Base-by-base conservation (phyloP, 495 filamentous ascomycete genomes). In the Tuber calosporum region DNA sequence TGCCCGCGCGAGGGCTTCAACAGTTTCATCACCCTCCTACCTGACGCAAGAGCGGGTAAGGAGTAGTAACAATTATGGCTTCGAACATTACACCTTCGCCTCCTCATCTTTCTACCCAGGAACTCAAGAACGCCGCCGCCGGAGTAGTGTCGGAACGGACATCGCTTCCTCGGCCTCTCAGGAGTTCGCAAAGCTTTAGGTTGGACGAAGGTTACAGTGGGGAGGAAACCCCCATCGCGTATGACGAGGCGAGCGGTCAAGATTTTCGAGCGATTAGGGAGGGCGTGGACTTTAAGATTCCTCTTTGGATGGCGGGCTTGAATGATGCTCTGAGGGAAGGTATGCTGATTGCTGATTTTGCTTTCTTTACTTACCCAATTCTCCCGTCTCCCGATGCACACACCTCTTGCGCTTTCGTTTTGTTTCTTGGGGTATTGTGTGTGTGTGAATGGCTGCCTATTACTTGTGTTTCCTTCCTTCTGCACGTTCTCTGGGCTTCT, bases 131-230 rank as follows among this genome's bases (percentile, higher is more conserved):
- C 70, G 76, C 74, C 26, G 74, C 75, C 6, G 76, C 74, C 34
- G 75, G 53, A 42, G 71, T 78, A 66, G 76, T 75, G 39, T 73
- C 74, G n/a, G 70, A 74, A 66, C 70, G 26, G 26, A 37, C 67
- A 53, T 15, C 62, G 40, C 39, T 43, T 13, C 76, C 67, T 41
- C 76, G 70, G 2, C 76, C 76, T 66, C 71, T 78, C 62, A 74
- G 76, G 68, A 71, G 68, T 70, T 78, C 76, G 42, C 76, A 78
- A 67, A 74, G 79, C 68, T 82, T 81, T 70, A 75, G 79, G 68
- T 68, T 82, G 66, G 80, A 82, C 72, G 80, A 82, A 45, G 80
- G 80, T 39, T 82, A 81, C 53, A 82, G 80, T 48, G 79, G 79
- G 67, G 80, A 82, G 74, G 77, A 81, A 67, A 78, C 77, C 19